Percentiles rank a stretch among this genome's conserved stretches.
These are phyloP conservation scores for Infundibulicybe gibba DNA, from an alignment of 768 basidiomycete genomes.

Conservation along the genomic window DNA sequence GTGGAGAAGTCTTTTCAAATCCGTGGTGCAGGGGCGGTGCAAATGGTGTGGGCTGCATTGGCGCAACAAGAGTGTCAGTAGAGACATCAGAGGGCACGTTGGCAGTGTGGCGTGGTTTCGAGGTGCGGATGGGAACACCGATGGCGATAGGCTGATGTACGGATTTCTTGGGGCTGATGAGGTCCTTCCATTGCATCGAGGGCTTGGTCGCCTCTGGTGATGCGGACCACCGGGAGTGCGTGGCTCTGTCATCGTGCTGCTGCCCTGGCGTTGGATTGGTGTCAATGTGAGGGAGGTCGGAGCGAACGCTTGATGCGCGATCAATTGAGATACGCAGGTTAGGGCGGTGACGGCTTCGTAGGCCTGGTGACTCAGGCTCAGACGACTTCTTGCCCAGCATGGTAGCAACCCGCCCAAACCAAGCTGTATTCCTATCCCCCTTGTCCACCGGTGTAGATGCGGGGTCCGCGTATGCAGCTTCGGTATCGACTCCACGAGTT, in stretches of 20 bases:
- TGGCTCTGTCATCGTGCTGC: background rate
- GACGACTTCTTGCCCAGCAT: constrained; percentile 17
- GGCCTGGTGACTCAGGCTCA: constrained; percentile 8
- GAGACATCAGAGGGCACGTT: constrained; percentile 34
- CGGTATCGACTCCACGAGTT: constrained; percentile 25
- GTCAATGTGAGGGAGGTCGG: constrained; percentile 13
- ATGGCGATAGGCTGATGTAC: constrained; percentile 15
- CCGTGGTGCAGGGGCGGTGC: constrained; percentile 26
- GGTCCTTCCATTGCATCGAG: constrained; percentile 26
- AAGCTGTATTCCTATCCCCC: constrained; percentile 15
- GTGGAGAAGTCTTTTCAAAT: constrained; percentile 15
- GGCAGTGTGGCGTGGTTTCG: constrained; percentile 23
- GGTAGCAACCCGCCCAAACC: constrained; percentile 23
- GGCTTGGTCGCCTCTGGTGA: constrained; percentile 25
- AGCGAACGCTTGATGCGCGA: constrained; percentile 25
- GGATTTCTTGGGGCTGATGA: constrained; percentile 22
- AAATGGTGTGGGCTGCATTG: constrained; percentile 14
- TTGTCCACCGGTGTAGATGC: constrained; percentile 9
- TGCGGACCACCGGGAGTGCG: constrained; percentile 31
- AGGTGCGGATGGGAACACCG: constrained; percentile 22
- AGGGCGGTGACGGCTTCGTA: constrained; percentile 19
- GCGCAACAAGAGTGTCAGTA: constrained; percentile 14
- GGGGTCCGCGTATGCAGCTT: constrained; percentile 9
- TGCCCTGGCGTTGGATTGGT: constrained; percentile 14
- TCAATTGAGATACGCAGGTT: constrained; percentile 42